phyloP scores from a whole-genome alignment of 2,329 filamentous ascomycete species.

The Apiospora kogelbergensis region DNA sequence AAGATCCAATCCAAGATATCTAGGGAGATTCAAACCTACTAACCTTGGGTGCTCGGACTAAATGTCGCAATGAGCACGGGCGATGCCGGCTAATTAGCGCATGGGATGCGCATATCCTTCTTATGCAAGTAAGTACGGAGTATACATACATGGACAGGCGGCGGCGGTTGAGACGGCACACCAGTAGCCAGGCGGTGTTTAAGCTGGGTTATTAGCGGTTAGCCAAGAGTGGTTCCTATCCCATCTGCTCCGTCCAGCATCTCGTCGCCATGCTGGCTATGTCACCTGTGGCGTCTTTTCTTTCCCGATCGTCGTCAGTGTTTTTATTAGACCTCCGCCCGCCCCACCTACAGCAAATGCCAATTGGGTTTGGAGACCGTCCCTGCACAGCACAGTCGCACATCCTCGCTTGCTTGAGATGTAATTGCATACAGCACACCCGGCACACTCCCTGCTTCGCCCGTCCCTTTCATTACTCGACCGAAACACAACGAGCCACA shows the following conservation, averaged over 20 bases:
- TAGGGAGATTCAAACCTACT: too few relatives aligned
- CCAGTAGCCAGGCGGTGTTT: neutral
- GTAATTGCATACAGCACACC: neutral
- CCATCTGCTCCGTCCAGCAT: neutral
- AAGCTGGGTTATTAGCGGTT: neutral
- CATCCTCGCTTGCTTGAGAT: neutral
- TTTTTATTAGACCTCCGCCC: slow-evolving; percentile 3
- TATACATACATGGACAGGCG: too few relatives aligned
- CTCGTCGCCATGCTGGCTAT: neutral
- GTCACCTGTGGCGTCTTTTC: neutral
- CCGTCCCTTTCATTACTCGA: neutral
- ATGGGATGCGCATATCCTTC: neutral
- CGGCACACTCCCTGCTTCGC: neutral
- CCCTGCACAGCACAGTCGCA: neutral
- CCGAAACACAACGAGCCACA: neutral
- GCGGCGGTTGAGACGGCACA: neutral
- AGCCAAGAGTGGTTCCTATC: neutral
- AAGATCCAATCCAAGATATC: neutral
- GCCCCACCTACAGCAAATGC: neutral
- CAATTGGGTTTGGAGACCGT: slow-evolving; percentile 6
- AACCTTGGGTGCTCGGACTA: neutral
- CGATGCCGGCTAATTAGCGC: neutral
- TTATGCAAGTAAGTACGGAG: neutral
- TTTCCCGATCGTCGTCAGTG: neutral
- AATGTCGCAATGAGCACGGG: neutral